Percentiles rank a stretch among this genome's conserved stretches.
Conservation (phyloP, 2,329 filamentous ascomycete genomes). For the Alternaria triticimaculans region DNA sequence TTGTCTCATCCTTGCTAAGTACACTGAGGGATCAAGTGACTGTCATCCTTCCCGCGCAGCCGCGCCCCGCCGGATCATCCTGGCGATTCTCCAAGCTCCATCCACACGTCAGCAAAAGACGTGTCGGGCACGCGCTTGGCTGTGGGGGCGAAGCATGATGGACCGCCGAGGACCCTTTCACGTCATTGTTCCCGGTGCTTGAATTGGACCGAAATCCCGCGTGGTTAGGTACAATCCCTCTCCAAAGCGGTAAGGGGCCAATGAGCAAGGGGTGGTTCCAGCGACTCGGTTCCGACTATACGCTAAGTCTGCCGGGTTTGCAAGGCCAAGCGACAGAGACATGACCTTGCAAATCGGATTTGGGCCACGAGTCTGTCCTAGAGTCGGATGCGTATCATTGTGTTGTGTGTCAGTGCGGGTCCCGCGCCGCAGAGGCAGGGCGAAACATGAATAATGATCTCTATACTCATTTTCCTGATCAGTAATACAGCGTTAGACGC, state of each 20-base stretch:
- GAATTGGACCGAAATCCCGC: conserved; percentile 7
- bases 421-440: not conserved
- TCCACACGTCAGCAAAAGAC: conserved; percentile 26
- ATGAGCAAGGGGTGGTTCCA: conserved; percentile 2
- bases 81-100: conserved; percentile 24
- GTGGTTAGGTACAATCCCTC: not conserved
- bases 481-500: conserved; percentile 1
- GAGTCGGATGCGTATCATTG: not conserved
- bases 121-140: conserved; percentile 36
- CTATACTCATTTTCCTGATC: conserved; percentile 1
- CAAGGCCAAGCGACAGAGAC: not conserved
- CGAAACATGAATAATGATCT: not conserved
- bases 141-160: conserved; percentile 31
- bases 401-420: conserved; percentile 1
- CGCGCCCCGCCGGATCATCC: conserved; percentile 32
- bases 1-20: conserved; percentile 4
- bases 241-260: not conserved
- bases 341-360: not conserved
- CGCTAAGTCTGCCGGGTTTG: conserved; percentile 3
- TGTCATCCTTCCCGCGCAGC: conserved; percentile 44
- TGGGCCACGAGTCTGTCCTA: not conserved
- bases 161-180: not conserved
- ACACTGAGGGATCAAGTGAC: conserved; percentile 31
- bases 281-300: conserved; percentile 1
- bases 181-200: conserved; percentile 1